phyloP scores from a whole-genome alignment of 2,329 filamentous ascomycete genomes.

The Teratosphaeria epicoccoides region DNA sequence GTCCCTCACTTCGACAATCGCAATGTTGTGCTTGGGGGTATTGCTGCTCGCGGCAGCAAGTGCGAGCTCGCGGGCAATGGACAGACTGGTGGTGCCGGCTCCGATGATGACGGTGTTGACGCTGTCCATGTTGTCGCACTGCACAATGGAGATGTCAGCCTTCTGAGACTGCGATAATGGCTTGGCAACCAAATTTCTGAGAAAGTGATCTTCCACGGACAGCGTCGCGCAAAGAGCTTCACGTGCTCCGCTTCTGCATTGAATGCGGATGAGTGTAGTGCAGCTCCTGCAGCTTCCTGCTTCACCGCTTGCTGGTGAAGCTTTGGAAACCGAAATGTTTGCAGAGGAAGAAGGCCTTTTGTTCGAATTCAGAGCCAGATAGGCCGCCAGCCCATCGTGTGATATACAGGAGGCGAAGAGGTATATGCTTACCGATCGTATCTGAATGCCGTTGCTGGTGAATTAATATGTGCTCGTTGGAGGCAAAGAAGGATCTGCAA shows the following conservation, averaged over 20 bases:
- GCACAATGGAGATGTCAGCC: background rate
- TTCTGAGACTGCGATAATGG: no score
- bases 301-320: background rate
- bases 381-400: background rate
- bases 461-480: no score
- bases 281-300: background rate
- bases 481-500: no score
- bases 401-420: background rate
- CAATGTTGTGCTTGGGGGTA: slow-evolving; percentile 9
- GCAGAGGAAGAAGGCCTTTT: background rate
- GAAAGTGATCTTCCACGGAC: no score
- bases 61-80: slow-evolving; percentile 17
- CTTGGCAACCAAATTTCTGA: no score
- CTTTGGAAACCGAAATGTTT: background rate
- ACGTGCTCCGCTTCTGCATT: background rate
- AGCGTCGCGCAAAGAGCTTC: no score
- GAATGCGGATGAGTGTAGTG: background rate
- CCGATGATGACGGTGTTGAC: slow-evolving; percentile 15
- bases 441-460: no score
- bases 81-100: slow-evolving; percentile 16
- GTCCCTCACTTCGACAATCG: slow-evolving; percentile 15
- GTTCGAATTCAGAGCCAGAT: no score
- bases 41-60: slow-evolving; percentile 1
- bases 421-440: background rate
- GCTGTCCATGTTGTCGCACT: background rate